A percentile compares a stretch with the other conserved stretches of the same genome.
Evolutionary conservation across 441 rosid genomes (phyloP).

Genomic region (Codiaeum variegatum): DNA sequence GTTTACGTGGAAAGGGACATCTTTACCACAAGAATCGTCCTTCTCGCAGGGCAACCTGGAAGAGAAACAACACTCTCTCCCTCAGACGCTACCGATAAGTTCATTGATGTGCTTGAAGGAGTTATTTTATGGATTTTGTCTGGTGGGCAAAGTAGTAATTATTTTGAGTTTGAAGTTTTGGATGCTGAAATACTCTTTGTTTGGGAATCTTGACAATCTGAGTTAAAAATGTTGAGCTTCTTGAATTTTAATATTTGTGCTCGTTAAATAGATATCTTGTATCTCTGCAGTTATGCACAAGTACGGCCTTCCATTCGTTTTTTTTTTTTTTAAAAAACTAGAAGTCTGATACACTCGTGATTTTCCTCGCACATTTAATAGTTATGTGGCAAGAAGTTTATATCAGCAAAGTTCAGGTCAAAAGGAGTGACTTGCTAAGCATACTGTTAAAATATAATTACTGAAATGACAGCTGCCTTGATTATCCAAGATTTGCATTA

Average conservation of each 20-base stretch:
- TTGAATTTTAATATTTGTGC: background rate
- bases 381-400: too few species aligned
- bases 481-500: too few species aligned
- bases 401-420: too few species aligned
- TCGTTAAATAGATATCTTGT: background rate
- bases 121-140: conserved; percentile 12
- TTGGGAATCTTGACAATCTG: conserved; percentile 15
- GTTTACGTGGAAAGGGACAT: conserved; percentile 83
- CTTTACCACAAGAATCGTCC: conserved; percentile 74
- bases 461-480: too few species aligned
- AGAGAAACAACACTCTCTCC: conserved; percentile 64
- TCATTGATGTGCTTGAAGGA: conserved; percentile 15
- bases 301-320: background rate
- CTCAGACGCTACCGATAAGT: conserved; percentile 76
- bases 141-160: conserved; percentile 14
- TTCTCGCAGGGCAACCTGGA: conserved; percentile 91
- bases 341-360: too few species aligned
- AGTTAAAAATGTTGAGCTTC: conserved; percentile 12
- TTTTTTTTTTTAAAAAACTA: too few species aligned
- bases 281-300: background rate
- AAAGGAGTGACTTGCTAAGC: too few species aligned
- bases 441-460: too few species aligned
- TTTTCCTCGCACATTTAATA: too few species aligned
- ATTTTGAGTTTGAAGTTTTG: conserved; percentile 21
- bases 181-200: conserved; percentile 16